Evolutionary conservation across 805 yeast species (phyloP), one percentile per base, ranked within the genome.

Genomic region (Wickerhamiella nectarea): DNA sequence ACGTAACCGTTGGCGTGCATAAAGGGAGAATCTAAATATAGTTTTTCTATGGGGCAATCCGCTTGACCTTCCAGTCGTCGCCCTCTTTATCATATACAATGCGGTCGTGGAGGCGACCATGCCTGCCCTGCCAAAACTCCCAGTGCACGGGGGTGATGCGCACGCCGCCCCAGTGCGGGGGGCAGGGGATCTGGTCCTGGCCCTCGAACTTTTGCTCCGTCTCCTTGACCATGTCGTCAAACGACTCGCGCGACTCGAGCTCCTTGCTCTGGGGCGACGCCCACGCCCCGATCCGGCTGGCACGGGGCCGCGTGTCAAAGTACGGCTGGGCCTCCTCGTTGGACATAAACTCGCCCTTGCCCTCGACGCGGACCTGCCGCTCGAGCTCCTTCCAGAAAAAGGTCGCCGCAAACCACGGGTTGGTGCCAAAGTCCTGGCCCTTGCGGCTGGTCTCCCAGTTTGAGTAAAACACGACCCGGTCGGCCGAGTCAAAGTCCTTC

Each of bases 61-160:
- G 74, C 31, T 67, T 63, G 24, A 80, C 54, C 40, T 69, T 62
- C 93, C 94, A 87, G 14, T 65, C 71, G 11, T 50, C 52, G 7
- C 59, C 51, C 19, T 72, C 74, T 59, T 93, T 70, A 48, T 72
- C 70, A 62, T 71, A 87, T 11, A 78, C 74, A 41, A 87, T 68
- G 53, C 98, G 74, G 61, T 91, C 98, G 61, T 91, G 98, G 41
- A 89, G 67, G 60, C 98, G 74, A 56, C 83, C 79, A 47, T 72
- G 69, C 50, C 98, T 76, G 14, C 98, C 98, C 65, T 91, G 98
- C 96, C 97, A 91, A 58, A 89, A 91, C 64, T 91, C 98, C 51
- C 89, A 72, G 57, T 85, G 94, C 37, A 83, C 64, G 4, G 98
- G 98, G 34, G 80, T 76, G 14, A 91, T 70, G 56, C 94, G 71